Base-by-base conservation (phyloP, 805 yeast genomes). In the Ogataea paradorogensis region DNA sequence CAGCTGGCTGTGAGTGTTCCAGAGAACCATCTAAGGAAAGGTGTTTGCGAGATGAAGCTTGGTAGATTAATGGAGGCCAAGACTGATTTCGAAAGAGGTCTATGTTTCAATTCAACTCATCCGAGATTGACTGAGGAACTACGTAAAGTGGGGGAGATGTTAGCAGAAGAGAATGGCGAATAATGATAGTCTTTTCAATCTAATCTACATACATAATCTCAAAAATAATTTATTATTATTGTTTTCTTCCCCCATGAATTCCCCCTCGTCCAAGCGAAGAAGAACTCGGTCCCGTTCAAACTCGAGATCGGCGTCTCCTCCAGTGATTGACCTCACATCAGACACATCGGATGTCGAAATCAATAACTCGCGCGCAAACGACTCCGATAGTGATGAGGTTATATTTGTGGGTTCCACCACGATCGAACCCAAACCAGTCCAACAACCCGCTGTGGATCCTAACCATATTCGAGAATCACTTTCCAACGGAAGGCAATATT, bases 11-110 rank as follows among this genome's bases (percentile, higher is more conserved):
- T 78, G 58, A 63, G 67, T 38, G 65, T 78, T 4, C 79, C 90
- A 1, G 93, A 84, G 38, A 82, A 84, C 56, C 82, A 81, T 54
- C 67, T 83, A 38, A 74, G 93, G 64, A 73, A 82, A 52, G 84
- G 88, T 1, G 79, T 83, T 34, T 78, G 84, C 31, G 68, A 72
- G 48, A 63, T 65, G 50, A 78, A 82, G 51, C 64, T 84, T 56
- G 85, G 83, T 1, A 77, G 78, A 57, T 71, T 75, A 43, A 74
- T 73, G 31, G 77, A 71, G 7, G 83, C 89, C 2, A 76, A 78
- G 45, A 74, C 76, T 2, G 84, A 78, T 51, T 73, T 82, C 52
- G 90, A 83, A 61, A 73, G 90, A 57, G 95, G 90, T 0, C 66
- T 84, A 42, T 67, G 82, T n/a, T 74, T 83, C 51, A 74, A 67